Conservation (phyloP, 352 stramenopile species). For the Elongisporangium senticosum region DNA sequence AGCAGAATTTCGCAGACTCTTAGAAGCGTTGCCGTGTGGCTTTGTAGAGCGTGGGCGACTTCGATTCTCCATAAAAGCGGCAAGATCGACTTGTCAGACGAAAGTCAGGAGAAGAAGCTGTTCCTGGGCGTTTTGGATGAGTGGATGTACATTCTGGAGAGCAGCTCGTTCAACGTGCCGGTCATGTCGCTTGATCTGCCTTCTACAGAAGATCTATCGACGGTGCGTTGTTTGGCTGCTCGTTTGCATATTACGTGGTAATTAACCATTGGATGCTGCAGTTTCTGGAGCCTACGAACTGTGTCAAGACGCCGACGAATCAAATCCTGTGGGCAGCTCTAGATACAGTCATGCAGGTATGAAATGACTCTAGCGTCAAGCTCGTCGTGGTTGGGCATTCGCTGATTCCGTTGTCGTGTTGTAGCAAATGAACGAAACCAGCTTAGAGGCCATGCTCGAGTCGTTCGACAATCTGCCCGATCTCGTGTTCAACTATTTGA, state of each 20-base stretch:
- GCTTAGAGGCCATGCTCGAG: conserved; percentile 68
- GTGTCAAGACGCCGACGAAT: conserved; percentile 75
- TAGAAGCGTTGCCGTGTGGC: not conserved
- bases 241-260: not conserved
- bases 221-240: conserved; percentile 25
- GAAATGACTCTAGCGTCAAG: not conserved
- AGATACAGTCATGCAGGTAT: conserved; percentile 81
- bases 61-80: conserved; percentile 48
- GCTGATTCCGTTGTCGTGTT: not conserved
- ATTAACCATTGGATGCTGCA: conserved; percentile 12
- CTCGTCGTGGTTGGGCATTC: not conserved
- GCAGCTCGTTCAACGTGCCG: conserved; percentile 61
- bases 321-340: conserved; percentile 75
- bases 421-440: conserved; percentile 78
- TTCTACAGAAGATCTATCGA: conserved; percentile 58
- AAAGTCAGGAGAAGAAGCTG: conserved; percentile 33
- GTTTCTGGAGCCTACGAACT: conserved; percentile 71
- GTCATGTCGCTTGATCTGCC: conserved; percentile 64
- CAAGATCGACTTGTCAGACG: conserved; percentile 48
- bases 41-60: conserved; percentile 58
- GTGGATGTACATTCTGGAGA: conserved; percentile 86
- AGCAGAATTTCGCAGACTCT: not conserved
- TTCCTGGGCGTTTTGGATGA: conserved; percentile 78
- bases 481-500: conserved; percentile 80
- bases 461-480: conserved; percentile 87